A percentile compares a stretch with the other conserved stretches of the same genome.
phyloP scores from a whole-genome alignment of 148 eudicot genomes.

The Limonium bicolor region DNA sequence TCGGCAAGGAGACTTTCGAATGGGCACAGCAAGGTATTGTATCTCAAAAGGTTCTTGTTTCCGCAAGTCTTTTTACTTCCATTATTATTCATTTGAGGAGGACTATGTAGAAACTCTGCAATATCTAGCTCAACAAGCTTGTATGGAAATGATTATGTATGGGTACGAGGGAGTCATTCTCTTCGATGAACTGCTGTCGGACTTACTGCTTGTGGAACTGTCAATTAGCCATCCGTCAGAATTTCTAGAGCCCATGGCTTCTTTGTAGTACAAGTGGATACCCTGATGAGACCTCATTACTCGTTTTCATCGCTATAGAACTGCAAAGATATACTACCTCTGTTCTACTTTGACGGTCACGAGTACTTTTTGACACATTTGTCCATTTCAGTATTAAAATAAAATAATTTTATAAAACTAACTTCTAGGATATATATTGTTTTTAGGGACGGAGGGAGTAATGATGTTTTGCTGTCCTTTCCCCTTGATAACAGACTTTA shows the following conservation, averaged over 20 bases:
- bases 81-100: not conserved
- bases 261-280: too few relatives aligned
- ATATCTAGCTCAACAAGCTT: not conserved
- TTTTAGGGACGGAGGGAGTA: too few relatives aligned
- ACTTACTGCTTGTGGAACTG: too few relatives aligned
- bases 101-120: not conserved
- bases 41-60: not conserved
- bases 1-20: slow-evolving; percentile 53
- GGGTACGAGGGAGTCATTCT: not conserved
- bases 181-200: not conserved
- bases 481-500: slow-evolving; percentile 69
- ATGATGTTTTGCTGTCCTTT: not conserved
- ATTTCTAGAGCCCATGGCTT: too few relatives aligned
- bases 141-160: not conserved
- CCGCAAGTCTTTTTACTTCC: not conserved
- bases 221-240: too few relatives aligned
- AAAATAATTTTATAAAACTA: not conserved
- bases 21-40: slow-evolving; percentile 91
- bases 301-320: not conserved
- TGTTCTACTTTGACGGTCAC: not conserved
- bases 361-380: not conserved
- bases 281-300: too few relatives aligned
- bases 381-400: not conserved
- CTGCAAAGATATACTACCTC: not conserved
- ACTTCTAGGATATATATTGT: not conserved